These are phyloP conservation scores for Spirogloea muscicola DNA, from an alignment of 139 green algal species.

Conservation along the genomic window DNA sequence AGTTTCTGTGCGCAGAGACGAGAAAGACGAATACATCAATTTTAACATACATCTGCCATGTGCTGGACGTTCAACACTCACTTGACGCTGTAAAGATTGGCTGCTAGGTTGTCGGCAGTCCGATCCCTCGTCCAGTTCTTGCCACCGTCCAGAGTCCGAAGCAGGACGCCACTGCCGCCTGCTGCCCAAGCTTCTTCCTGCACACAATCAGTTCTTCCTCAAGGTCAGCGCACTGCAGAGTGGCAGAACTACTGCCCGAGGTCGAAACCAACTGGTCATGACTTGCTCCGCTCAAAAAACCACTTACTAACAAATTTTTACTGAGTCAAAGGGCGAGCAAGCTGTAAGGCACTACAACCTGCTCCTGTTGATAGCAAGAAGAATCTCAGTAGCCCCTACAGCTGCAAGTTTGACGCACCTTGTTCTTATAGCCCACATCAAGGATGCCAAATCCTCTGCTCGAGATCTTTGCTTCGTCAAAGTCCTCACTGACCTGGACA, in stretches of 20 bases:
- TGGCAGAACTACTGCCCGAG: not conserved
- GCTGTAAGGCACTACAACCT: too few relatives aligned
- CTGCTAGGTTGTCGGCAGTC: constrained; percentile 77
- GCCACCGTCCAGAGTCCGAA: constrained; percentile 85
- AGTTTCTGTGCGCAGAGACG: too few relatives aligned
- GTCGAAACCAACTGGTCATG: not conserved
- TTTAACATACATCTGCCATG: not conserved
- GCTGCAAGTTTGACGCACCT: too few relatives aligned
- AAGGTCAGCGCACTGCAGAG: not conserved
- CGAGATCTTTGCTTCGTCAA: constrained; percentile 72
- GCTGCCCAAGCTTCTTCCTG: constrained; percentile 73
- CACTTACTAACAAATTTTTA: not conserved
- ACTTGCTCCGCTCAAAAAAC: not conserved
- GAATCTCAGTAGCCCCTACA: too few relatives aligned
- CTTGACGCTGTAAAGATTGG: constrained; percentile 95
- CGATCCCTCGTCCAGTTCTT: constrained; percentile 90
- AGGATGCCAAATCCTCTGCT: constrained; percentile 92
- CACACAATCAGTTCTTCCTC: not conserved
- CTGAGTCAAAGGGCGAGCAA: not conserved
- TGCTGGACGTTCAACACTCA: constrained; percentile 48
- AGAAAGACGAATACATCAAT: too few relatives aligned
- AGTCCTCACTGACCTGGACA: constrained; percentile 62
- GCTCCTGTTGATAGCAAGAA: too few relatives aligned
- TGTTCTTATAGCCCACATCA: constrained; percentile 71
- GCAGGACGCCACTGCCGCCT: constrained; percentile 87